A percentile compares a stretch with the other conserved stretches of the same genome.
Conservation (phyloP, 352 stramenopile genomes). For the Phytophthora hybrid region DNA sequence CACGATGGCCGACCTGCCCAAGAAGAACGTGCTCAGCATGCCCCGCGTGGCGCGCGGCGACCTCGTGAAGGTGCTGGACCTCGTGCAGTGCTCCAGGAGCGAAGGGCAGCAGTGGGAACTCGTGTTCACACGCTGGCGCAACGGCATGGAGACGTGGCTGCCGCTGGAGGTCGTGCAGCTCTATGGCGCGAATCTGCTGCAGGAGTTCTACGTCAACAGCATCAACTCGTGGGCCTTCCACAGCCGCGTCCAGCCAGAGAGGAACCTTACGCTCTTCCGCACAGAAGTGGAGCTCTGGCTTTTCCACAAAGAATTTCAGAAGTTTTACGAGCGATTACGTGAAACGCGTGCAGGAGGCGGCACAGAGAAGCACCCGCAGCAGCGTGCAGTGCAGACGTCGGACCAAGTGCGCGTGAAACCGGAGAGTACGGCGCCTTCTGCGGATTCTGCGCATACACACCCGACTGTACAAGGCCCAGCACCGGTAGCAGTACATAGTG, state of each 20-base stretch:
- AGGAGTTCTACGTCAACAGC: constrained; percentile 82
- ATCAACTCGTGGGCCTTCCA: constrained; percentile 81
- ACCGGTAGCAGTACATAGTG: neutral
- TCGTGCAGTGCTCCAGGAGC: constrained; percentile 64
- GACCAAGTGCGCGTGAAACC: constrained; percentile 37
- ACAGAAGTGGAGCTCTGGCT: constrained; percentile 84
- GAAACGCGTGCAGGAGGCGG: constrained; percentile 20
- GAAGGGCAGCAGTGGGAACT: constrained; percentile 70
- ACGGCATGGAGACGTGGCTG: constrained; percentile 72
- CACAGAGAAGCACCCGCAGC: constrained; percentile 16
- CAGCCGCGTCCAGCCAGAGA: constrained; percentile 43
- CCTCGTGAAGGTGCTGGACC: constrained; percentile 74
- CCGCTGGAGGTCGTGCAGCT: constrained; percentile 64
- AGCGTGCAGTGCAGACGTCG: constrained; percentile 8
- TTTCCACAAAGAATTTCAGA: constrained; percentile 70
- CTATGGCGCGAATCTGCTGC: constrained; percentile 52
- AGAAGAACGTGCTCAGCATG: constrained; percentile 59
- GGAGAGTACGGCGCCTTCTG: constrained; percentile 14
- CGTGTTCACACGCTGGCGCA: constrained; percentile 74
- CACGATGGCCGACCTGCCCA: constrained; percentile 50
- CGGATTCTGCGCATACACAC: constrained; percentile 1
- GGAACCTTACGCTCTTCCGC: constrained; percentile 46
- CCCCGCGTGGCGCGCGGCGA: constrained; percentile 59
- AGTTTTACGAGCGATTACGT: constrained; percentile 62
- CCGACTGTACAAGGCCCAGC: neutral